Base-by-base conservation (phyloP, 257 asterid species). In the Lavandula angustifolia region DNA sequence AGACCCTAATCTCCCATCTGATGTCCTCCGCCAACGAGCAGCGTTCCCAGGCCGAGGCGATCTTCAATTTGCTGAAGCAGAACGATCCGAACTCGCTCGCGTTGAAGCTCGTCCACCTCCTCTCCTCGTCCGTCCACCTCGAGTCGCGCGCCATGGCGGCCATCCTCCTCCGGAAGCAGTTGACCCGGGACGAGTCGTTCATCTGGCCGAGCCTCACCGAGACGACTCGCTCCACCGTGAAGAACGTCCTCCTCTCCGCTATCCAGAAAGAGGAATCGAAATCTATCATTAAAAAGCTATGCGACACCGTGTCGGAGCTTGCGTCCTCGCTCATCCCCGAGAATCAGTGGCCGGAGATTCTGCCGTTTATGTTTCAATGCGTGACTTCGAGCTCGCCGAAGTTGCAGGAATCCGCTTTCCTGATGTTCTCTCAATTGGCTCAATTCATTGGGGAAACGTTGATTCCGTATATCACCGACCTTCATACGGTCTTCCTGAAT, bases 101-200 rank as follows among this genome's bases (percentile, higher is more conserved):
- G 0, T 55, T 88, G 59, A 88, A 88, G 62, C 91, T 91, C 62
- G 77, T 90, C 0, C 89, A 88, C 53, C 78, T 91, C 2, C 76
- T 91, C 9, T 79, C 94, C 0, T 62, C 86, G 0, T 91, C 95
- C 4, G 85, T 57, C 0, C 81, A 72, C 59, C 69, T 65, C 0
- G 95, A 88, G 82, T 81, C 95, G 3, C 94, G 98, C 3, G 88
- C 94, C 44, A 86, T 91, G 95, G 77, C 96, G 0, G 76, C 98
- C 3, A 80, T 91, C 43, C 96, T 91, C 53, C 88, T 91, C 51
- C 81, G 98, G 10, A 91, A 86, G 82, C 96, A 82, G 64, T 76
- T 91, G 51, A 88, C 96, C 7, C 85, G 82, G 22, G 92, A 83
- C 50, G 95, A 88, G 12, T 83, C 91, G 10, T 91, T 72, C 44